Percentiles rank a stretch among this genome's conserved stretches.
phyloP scores from a whole-genome alignment of 2,329 filamentous ascomycete species.

The Cryphonectria radicalis region DNA sequence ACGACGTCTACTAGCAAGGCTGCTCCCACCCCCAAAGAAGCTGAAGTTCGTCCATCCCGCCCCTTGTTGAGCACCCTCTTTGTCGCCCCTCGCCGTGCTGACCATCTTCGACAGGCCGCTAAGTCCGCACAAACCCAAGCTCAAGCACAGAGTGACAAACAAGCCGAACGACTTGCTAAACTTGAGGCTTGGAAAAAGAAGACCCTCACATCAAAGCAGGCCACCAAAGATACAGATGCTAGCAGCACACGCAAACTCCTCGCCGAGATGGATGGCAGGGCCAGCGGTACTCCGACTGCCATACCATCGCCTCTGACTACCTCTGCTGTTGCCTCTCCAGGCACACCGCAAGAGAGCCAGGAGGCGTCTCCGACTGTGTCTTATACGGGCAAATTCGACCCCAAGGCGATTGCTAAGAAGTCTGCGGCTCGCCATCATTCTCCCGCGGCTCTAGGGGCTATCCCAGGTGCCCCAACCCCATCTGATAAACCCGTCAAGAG shows the following conservation, averaged over 20 bases:
- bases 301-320: slow-evolving; percentile 48
- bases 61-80: background rate
- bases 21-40: slow-evolving; percentile 50
- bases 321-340: slow-evolving; percentile 51
- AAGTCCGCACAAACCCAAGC: slow-evolving; percentile 56
- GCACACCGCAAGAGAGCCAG: slow-evolving; percentile 55
- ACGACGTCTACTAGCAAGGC: slow-evolving; percentile 54
- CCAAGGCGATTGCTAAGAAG: slow-evolving; percentile 84
- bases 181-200: slow-evolving; percentile 93
- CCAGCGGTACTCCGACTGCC: slow-evolving; percentile 46
- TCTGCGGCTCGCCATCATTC: slow-evolving; percentile 64
- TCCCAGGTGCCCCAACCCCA: slow-evolving; percentile 44
- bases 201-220: slow-evolving; percentile 67
- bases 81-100: slow-evolving; percentile 28
- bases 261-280: slow-evolving; percentile 75
- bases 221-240: slow-evolving; percentile 71
- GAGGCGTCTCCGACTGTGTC: slow-evolving; percentile 57
- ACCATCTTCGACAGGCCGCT: slow-evolving; percentile 49
- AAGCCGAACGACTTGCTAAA: slow-evolving; percentile 79
- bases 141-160: slow-evolving; percentile 73
- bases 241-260: slow-evolving; percentile 70
- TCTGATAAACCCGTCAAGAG: slow-evolving; percentile 34
- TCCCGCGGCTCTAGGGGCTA: slow-evolving; percentile 55
- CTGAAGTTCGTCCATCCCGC: slow-evolving; percentile 57
- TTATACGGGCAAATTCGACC: slow-evolving; percentile 82